Base-by-base conservation (phyloP, 345 rosid genomes). In the Hibiscus syriacus region DNA sequence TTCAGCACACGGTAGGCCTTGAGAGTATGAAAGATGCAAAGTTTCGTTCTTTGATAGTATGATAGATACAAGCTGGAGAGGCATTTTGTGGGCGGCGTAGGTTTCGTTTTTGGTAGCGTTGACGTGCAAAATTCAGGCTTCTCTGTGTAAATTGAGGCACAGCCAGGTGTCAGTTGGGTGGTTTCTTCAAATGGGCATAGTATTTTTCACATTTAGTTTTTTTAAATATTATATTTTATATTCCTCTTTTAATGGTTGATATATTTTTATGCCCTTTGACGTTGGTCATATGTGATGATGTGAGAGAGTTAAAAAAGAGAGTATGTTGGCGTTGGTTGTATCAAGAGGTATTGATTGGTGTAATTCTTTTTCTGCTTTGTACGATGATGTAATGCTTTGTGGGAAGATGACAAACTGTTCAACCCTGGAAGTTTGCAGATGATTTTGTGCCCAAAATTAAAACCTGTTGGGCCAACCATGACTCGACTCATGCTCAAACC, bases 301-400 rank as follows among this genome's bases (percentile, higher is more conserved):
- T 59, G 83, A 16, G 25, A 30, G 32, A 30, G 5, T 30, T 30
- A 46, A 46, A 16, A 46, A 16, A 46, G 57, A 77, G 55, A 65
- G 57, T 36, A 59, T 63, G 67, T 81, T 75, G 77, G 79, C 72
- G 61, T 75, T 74, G 48, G 75, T 22, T 84, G 88, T 86, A 82
- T 79, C 64, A 84, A 80, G 82, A 78, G 78, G 70, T 77, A 76
- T 59, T 72, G 79, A 67, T 64, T 75, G 76, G 70, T 81, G 86
- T 80, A 80, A 72, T 65, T 73, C 63, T 36, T 20, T 62, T 67
- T 50, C 26, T 76, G 56, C 62, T 26, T 45, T 75, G 84, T 80
- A 78, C 81, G 72, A 80, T 76, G 74, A 80, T 76, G 74, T 74
- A 76, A 69, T 54, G 41, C n/a, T 57, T 78, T 78, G 87, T 79